These are phyloP conservation scores for Colletotrichum somersetense DNA, from an alignment of 2,329 filamentous ascomycete genomes.

Conservation along the genomic window DNA sequence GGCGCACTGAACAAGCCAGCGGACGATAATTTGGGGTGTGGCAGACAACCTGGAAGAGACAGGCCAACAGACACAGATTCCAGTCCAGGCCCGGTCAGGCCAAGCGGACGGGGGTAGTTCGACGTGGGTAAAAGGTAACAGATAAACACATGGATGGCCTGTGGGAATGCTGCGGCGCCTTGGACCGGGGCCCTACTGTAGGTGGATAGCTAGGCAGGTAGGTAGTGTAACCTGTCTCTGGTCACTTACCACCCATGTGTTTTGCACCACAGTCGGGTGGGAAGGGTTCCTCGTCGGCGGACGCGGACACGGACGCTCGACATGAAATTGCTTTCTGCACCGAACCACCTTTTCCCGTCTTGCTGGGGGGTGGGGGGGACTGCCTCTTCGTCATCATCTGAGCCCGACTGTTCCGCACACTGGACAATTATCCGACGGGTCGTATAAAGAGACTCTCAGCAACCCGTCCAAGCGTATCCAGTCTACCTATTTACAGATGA, in stretches of 20 bases:
- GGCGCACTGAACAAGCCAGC: conserved; percentile 24
- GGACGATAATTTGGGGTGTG: conserved; percentile 38
- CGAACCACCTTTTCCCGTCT: conserved; percentile 22
- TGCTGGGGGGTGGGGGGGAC: conserved; percentile 8
- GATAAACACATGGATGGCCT: conserved; percentile 28
- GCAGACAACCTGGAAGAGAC: conserved; percentile 43
- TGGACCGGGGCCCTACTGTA: too few species aligned
- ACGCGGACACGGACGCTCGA: conserved; percentile 2
- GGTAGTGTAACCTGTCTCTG: too few species aligned
- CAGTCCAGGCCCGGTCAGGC: conserved; percentile 38
- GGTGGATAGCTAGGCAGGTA: neutral
- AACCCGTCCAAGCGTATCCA: neutral
- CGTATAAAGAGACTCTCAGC: neutral
- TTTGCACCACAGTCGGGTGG: too few species aligned
- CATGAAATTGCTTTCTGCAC: conserved; percentile 13
- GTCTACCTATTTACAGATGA: neutral
- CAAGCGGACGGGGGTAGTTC: conserved; percentile 23
- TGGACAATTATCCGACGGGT: neutral
- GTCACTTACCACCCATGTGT: too few species aligned
- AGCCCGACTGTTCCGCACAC: conserved; percentile 3
- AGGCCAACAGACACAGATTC: conserved; percentile 48
- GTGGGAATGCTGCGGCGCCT: neutral
- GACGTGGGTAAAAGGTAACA: conserved; percentile 20
- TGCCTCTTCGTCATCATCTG: conserved; percentile 32
- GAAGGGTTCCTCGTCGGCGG: neutral